Evolutionary conservation across 148 eudicot species (phyloP), one percentile per base, ranked within the genome.

Genomic region (Persicaria tinctoria): DNA sequence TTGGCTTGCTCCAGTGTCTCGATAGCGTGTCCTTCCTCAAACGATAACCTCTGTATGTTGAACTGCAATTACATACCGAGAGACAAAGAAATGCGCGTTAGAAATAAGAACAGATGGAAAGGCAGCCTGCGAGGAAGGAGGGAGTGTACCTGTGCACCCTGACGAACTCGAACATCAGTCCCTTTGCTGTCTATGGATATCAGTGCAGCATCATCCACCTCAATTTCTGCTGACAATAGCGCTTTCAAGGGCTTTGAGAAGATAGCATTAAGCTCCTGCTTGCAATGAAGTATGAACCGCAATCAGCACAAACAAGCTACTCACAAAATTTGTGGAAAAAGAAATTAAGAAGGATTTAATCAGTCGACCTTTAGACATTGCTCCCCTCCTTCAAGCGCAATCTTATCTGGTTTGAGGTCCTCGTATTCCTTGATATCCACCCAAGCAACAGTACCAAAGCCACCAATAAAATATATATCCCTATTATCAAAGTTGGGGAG

Each of bases 401-500:
- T 96, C 78, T 83, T 89, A 74, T 96, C 99, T 47, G 99, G 99
- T 74, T 83, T 84, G 55, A 89, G 78, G 48, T 79, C 69, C 83
- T 96, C 97, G 57, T 88, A 96, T 85, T 96, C 99, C 70, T 86
- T 89, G 66, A 96, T 91, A 75, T 96, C 94, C 75, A 96, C 90
- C 99, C 99, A 96, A 70, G 97, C 99, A 75, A 96, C 99, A 18
- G 99, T 96, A 11, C 99, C 99, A 83, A 96, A 96, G 73, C 99
- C 99, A 69, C 99, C 99, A 78, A 96, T 92, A 86, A 96, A 96
- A 82, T 96, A 96, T 81, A 92, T 88, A 77, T 96, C 99, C 73
- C 99, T 96, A 91, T 16, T 69, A 13, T 66, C 70, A 66, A 27
- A 66, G 70, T 8, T 41, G 14, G 17, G 20, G 4, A 59, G 64